Conservation (phyloP, 768 basidiomycete genomes). For the Lactarius tabidus region DNA sequence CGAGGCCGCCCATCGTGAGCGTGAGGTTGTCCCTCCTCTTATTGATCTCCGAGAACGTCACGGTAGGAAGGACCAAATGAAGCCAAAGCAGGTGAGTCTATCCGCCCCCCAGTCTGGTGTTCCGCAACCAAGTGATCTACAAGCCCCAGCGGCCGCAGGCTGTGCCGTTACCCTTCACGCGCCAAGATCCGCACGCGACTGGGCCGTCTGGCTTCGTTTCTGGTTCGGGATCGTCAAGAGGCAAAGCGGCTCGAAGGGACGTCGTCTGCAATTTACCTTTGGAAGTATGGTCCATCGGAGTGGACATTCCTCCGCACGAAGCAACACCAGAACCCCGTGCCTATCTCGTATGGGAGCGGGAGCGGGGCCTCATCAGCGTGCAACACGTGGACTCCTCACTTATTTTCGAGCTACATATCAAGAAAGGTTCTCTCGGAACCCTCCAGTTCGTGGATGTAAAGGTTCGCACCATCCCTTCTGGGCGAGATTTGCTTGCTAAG, state of each 20-base stretch:
- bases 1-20: neutral
- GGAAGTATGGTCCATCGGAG: slow-evolving; percentile 14
- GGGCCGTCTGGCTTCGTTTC: slow-evolving; percentile 9
- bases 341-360: slow-evolving; percentile 10
- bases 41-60: neutral
- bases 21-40: neutral
- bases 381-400: neutral
- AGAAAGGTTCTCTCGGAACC: neutral
- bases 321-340: neutral
- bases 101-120: neutral
- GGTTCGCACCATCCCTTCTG: neutral
- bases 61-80: slow-evolving; percentile 12
- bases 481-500: neutral
- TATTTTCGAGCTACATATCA: slow-evolving; percentile 11
- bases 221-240: neutral
- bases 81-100: slow-evolving; percentile 11
- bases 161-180: neutral
- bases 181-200: slow-evolving; percentile 1
- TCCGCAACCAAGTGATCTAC: slow-evolving; percentile 3
- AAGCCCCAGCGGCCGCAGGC: neutral
- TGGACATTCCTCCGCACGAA: neutral
- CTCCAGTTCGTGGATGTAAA: slow-evolving; percentile 9
- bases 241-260: neutral
- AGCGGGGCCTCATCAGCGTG: slow-evolving; percentile 2
- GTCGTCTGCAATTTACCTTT: slow-evolving; percentile 2